Evolutionary conservation across 768 basidiomycete species (phyloP), one percentile per base, ranked within the genome.

Genomic region (Gloeostereum incarnatum): DNA sequence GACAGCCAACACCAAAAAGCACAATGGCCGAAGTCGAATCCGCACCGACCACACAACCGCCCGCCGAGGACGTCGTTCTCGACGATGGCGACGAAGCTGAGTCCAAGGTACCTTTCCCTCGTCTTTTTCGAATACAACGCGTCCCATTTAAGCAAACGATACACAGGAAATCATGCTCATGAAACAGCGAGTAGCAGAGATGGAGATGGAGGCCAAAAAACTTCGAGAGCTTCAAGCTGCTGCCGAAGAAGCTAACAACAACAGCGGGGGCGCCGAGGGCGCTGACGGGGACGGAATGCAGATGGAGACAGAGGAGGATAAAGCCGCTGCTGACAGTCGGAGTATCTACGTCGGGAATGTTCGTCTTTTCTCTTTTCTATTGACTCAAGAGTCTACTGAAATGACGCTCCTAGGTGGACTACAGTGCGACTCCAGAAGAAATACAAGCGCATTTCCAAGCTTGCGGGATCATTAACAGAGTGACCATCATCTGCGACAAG

Each of bases 401-500:
- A 39, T 23, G 11, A 32, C 22, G 29, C 38, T 23, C 19, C 19
- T 44, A 99, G 96, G 96, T 99, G 41, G 96, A 99, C 66, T 99
- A 98, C 58, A 73, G 80, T 38, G 85, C 94, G 8, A 96, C 96
- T 11, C 96, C 96, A 13, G 96, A 98, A 61, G 96, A 99, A 57
- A 92, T 99, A 35, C 96, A 98, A 65, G 78, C 71, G 13, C 94
- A 98, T 59, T 99, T 99, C 65, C 87, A 92, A 57, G 82, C 93
- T 11, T 98, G 93, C 54, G 96, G 96, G 5, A 90, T 87, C 11
- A 99, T 99, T 61, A 99, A 99, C 65, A 79, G 96, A 50, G 92
- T 99, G 30, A 99, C 96, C 1, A 99, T 99, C 53, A 79, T 99
- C 20, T 98, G 94, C 60, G 96, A 99, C 74, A 98, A 98, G 66